A percentile compares a stretch with the other conserved stretches of the same genome.
phyloP scores from a whole-genome alignment of 2,329 filamentous ascomycete genomes.

The Colletotrichum sp. region DNA sequence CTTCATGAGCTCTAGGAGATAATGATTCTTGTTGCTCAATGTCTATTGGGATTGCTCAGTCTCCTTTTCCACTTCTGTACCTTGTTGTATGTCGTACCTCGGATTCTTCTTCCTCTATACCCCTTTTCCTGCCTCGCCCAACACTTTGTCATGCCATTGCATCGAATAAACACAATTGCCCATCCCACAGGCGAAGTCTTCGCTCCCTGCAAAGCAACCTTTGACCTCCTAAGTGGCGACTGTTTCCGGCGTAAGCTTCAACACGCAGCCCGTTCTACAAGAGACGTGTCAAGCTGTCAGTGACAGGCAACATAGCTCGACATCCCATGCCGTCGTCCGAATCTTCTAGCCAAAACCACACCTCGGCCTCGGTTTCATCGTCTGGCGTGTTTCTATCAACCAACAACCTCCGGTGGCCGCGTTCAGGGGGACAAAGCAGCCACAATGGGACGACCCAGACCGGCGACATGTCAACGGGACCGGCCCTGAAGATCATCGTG shows the following conservation, averaged over 20 bases:
- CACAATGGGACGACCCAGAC: not conserved
- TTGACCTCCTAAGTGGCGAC: not conserved
- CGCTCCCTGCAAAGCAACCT: rapidly evolving
- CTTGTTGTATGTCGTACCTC: too few relatives aligned
- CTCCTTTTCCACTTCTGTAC: too few relatives aligned
- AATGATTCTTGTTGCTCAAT: not conserved
- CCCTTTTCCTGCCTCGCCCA: not conserved
- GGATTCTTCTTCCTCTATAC: not conserved
- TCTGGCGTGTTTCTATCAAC: not conserved
- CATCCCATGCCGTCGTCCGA: not conserved
- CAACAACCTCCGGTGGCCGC: not conserved
- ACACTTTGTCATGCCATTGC: not conserved
- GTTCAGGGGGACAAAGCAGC: not conserved
- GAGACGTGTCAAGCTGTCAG: not conserved
- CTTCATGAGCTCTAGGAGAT: not conserved
- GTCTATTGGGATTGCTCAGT: rapidly evolving
- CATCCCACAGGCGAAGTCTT: not conserved
- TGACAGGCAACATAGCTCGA: not conserved
- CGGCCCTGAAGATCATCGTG: not conserved
- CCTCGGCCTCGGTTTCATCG: not conserved
- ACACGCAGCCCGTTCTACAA: not conserved
- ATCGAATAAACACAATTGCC: not conserved
- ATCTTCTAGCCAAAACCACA: rapidly evolving
- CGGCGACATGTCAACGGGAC: not conserved
- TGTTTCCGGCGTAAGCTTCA: not conserved